Evolutionary conservation across 352 stramenopile species (phyloP), one percentile per base, ranked within the genome.

Genomic region (Hyaloperonospora arabidopsidis): DNA sequence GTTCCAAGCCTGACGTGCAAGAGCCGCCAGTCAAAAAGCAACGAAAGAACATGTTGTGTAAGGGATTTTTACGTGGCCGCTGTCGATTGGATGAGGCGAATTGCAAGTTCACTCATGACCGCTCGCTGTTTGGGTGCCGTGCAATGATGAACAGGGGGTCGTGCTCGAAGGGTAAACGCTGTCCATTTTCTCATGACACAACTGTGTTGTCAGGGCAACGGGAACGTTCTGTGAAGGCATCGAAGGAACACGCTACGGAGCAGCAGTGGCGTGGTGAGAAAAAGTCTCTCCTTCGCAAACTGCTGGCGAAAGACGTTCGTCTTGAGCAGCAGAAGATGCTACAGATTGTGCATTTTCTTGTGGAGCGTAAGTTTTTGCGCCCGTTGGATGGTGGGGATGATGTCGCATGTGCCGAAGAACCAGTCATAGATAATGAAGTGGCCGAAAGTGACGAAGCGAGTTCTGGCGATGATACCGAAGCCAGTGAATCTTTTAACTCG

Each of bases 21-120:
- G 61, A 70, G 29, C 66, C 73, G 0, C 56, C 65, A 13, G 47
- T 43, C 1, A 82, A 86, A 44, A 81, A 72, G 46, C 57, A 64
- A 25, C 67, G 67, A 36, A 81, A 72, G 41, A 68, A 57, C 45
- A 54, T 72, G 52, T 47, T 85, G 38, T 91, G 82, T 48, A 76
- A 76, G 45, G 87, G 85, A 57, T 87, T 87, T 43, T 25, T 79
- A 14, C 78, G 73, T 52, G 76, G 76, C 22, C 69, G 77, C 39
- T 92, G 81, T 50, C 66, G 70, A 1, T 83, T 84, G 14, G 68
- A 78, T 23, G 68, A 71, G 18, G 57, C 35, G 1, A 52, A 64
- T n/a, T 92, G 82, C 52, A 72, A 73, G 45, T 88, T 86, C 51
- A 89, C 75, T 52, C 82, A 92, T 59, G 72, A 87, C 49, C 67